Percentiles rank a stretch among this genome's conserved stretches.
phyloP scores from a whole-genome alignment of 495 filamentous ascomycete species.

The Aspergillus ellipticus region DNA sequence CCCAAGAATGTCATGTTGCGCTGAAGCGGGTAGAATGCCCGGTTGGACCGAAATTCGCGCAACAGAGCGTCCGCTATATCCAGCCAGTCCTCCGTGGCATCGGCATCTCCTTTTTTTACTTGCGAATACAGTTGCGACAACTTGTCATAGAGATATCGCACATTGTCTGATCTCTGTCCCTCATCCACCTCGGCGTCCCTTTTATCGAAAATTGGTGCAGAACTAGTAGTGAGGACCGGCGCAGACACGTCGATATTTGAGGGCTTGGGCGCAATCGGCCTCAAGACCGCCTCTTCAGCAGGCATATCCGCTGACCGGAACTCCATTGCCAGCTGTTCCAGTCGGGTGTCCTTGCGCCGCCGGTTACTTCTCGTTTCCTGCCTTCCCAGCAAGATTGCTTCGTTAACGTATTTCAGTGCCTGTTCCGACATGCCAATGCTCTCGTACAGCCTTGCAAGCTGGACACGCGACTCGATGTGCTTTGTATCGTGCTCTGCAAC shows the following conservation, averaged over 20 bases:
- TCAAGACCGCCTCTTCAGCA: slow-evolving; percentile 5
- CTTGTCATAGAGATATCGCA: slow-evolving; percentile 54
- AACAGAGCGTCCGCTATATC: slow-evolving; percentile 68
- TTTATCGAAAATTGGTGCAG: slow-evolving; percentile 16
- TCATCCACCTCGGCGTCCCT: slow-evolving; percentile 30
- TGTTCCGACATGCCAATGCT: slow-evolving; percentile 62
- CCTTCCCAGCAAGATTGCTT: slow-evolving; percentile 61
- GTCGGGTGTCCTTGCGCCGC: slow-evolving; percentile 38
- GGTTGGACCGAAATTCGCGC: slow-evolving; percentile 74
- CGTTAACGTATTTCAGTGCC: slow-evolving; percentile 68
- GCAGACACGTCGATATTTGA: slow-evolving; percentile 9
- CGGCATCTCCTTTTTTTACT: slow-evolving; percentile 48
- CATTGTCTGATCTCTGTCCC: slow-evolving; percentile 43
- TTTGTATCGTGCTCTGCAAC: slow-evolving; percentile 65
- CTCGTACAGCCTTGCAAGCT: slow-evolving; percentile 79
- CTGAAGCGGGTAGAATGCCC: slow-evolving; percentile 72
- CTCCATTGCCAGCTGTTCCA: slow-evolving; percentile 42
- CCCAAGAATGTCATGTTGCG: slow-evolving; percentile 67
- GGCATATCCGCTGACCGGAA: slow-evolving; percentile 26
- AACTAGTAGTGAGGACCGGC: slow-evolving; percentile 16
- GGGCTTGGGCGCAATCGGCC: slow-evolving; percentile 27
- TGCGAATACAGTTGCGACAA: slow-evolving; percentile 49
- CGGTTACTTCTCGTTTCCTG: slow-evolving; percentile 34
- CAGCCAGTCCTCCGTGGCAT: slow-evolving; percentile 64
- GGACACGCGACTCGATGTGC: slow-evolving; percentile 67